Conservation (phyloP, 768 basidiomycete species). For the Cystobasidiopsis lactophilus region DNA sequence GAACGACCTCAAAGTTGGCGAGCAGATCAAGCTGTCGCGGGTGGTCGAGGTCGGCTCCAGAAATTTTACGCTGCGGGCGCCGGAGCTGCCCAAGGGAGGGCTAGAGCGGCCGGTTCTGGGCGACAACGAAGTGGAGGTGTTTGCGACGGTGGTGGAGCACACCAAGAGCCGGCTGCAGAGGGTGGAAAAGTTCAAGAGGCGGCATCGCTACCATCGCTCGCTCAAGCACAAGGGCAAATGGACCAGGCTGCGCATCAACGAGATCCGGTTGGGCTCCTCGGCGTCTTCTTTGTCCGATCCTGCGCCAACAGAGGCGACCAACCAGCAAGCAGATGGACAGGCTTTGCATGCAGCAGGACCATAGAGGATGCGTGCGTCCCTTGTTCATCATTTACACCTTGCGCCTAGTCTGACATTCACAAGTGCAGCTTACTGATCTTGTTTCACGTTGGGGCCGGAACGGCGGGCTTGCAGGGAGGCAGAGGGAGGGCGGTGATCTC, state of each 20-base stretch:
- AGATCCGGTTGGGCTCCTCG: constrained; percentile 36
- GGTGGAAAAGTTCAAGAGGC: constrained; percentile 87
- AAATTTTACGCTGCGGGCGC: constrained; percentile 60
- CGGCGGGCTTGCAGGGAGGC: too few relatives aligned
- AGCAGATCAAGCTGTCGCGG: constrained; percentile 55
- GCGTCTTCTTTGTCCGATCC: too few relatives aligned
- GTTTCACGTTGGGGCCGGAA: too few relatives aligned
- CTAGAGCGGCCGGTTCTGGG: constrained; percentile 15
- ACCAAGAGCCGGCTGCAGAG: constrained; percentile 82
- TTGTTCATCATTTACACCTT: too few relatives aligned
- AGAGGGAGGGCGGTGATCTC: too few relatives aligned
- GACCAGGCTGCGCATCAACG: constrained; percentile 78
- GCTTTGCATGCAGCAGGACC: too few relatives aligned
- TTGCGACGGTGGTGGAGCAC: constrained; percentile 88
- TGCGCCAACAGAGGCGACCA: too few relatives aligned
- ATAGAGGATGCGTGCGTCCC: too few relatives aligned
- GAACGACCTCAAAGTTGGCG: constrained; percentile 63
- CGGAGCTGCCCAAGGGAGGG: background rate
- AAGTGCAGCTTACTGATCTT: too few relatives aligned
- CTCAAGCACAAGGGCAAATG: constrained; percentile 84
- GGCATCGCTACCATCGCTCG: constrained; percentile 92
- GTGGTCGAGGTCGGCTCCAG: constrained; percentile 89
- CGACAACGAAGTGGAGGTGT: constrained; percentile 43
- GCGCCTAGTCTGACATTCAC: too few relatives aligned
- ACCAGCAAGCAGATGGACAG: too few relatives aligned